Evolutionary conservation across 2,329 filamentous ascomycete genomes (phyloP).

Genomic region (Cladosporium sp.): DNA sequence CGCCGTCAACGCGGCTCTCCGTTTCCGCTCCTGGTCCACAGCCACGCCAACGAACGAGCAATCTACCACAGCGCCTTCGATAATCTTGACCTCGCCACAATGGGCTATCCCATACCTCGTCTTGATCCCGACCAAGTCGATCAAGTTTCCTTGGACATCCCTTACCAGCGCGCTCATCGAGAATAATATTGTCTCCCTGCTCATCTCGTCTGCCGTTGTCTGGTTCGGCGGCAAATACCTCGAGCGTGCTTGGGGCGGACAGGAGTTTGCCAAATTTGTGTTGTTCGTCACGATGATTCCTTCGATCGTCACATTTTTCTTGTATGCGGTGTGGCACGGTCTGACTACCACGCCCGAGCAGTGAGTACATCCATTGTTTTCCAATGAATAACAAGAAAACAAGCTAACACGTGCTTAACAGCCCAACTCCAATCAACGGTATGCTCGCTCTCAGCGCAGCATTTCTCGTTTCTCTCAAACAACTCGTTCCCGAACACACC

Average conservation of each 20-base stretch:
- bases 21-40: constrained; percentile 62
- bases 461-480: constrained; percentile 95
- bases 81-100: constrained; percentile 29
- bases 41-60: constrained; percentile 25
- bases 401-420: constrained; percentile 15
- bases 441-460: constrained; percentile 85
- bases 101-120: constrained; percentile 70
- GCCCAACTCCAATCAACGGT: constrained; percentile 78
- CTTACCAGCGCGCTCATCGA: constrained; percentile 83
- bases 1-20: constrained; percentile 73
- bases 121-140: constrained; percentile 75
- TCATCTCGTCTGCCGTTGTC: constrained; percentile 71
- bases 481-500: constrained; percentile 94
- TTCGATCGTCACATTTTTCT: constrained; percentile 69
- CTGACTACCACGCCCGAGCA: constrained; percentile 62
- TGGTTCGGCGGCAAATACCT: constrained; percentile 93
- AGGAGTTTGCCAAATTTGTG: constrained; percentile 88
- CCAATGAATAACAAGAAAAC: neutral
- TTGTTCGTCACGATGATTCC: constrained; percentile 72
- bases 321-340: constrained; percentile 70
- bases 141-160: constrained; percentile 92
- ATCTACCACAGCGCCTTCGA: constrained; percentile 27
- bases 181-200: constrained; percentile 83
- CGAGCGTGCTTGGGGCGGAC: constrained; percentile 90
- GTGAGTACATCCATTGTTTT: constrained; percentile 51